Evolutionary conservation across 208 protist genomes (phyloP), one percentile per base, ranked within the genome.

Genomic region (Trypanosoma vivax): DNA sequence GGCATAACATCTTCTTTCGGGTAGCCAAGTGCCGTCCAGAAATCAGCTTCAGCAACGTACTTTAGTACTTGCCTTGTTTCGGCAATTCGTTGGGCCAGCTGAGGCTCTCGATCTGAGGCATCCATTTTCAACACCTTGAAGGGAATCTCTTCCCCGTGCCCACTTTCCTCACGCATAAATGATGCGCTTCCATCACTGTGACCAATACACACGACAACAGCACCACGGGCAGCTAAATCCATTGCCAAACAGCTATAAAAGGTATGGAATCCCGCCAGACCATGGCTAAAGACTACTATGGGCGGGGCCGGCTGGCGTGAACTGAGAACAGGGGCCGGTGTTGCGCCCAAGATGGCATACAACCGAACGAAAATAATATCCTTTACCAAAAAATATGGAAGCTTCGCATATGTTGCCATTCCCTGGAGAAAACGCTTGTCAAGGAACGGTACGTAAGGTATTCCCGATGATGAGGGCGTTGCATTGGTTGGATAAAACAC

Each of bases 141-240:
- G 13, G 70, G 16, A 10, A 58, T 31, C 14, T 77, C 55, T 41
- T 50, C 64, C 1, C 27, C 41, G 0, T 53, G 45, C 14, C 34
- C 39, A 1, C 38, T 51, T 16, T 50, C 56, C 29, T 92, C 84
- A 13, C 80, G 81, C 59, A 75, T 90, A 58, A 77, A 89, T 2
- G 73, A 69, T 4, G 82, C 84, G 40, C 79, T 90, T n/a, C 63
- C 73, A 48, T 95, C 88, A 46, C 66, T 76, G 71, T 95, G 88
- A 2, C 67, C 73, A 37, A 86, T 23, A n/a, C 64, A 67, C 14
- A 90, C 52, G 33, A 95, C 82, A 33, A 91, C 29, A 1, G 57
- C 67, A 0, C 88, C 88, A n/a, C 79, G 80, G 3, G 73, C 72
- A 4, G 82, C 88, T 3, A 92, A 18, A 52, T 88, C 70, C 43